A percentile compares a stretch with the other conserved stretches of the same genome.
phyloP scores from a whole-genome alignment of 441 rosid genomes.

The Viola pubescens region DNA sequence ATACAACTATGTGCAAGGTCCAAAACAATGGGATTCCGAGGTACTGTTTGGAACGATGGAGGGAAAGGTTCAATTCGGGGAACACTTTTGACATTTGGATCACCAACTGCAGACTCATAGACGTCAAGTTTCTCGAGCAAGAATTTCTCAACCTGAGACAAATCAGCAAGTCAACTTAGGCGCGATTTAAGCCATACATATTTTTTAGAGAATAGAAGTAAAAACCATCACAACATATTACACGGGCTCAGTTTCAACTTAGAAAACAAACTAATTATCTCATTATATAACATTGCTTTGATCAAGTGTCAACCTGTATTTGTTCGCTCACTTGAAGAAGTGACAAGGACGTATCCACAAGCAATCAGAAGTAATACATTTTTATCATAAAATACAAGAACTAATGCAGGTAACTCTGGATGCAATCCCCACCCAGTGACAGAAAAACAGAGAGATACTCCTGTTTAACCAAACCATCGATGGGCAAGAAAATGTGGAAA shows the following conservation, averaged over 20 bases:
- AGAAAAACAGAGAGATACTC: no score
- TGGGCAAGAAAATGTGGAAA: no score
- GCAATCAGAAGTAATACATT: no score
- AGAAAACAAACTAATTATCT: background rate
- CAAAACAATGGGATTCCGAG: conserved; percentile 78
- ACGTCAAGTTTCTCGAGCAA: conserved; percentile 71
- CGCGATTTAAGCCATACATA: background rate
- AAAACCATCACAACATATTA: background rate
- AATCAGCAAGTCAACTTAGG: conserved; percentile 3
- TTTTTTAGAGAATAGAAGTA: background rate
- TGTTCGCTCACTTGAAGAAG: no score
- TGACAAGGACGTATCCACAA: no score
- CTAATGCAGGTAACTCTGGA: no score
- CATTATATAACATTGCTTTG: background rate
- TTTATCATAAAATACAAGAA: no score
- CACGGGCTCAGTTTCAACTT: background rate
- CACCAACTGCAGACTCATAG: conserved; percentile 76
- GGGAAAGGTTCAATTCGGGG: conserved; percentile 80
- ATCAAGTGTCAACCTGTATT: no score
- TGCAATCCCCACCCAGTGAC: no score
- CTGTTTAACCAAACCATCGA: no score
- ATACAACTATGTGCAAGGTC: conserved; percentile 64
- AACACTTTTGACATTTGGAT: conserved; percentile 44
- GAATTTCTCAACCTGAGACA: conserved; percentile 60
- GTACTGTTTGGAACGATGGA: conserved; percentile 55